Evolutionary conservation across 345 rosid genomes (phyloP).

Genomic region (Kandelia obovata): DNA sequence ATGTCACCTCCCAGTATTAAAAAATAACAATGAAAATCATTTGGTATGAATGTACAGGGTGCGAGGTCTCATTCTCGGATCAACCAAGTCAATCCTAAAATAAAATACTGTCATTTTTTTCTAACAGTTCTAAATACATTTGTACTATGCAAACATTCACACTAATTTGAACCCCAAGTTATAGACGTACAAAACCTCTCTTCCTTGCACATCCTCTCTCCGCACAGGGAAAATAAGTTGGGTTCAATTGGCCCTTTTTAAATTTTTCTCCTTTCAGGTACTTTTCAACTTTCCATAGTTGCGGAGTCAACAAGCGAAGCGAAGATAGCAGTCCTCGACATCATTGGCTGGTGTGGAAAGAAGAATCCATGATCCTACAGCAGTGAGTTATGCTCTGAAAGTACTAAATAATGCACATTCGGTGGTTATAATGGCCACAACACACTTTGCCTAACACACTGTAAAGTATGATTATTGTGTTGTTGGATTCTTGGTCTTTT

Average conservation of each 20-base stretch:
- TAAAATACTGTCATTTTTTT: too few species aligned
- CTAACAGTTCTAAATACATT: too few species aligned
- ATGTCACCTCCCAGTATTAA: neutral
- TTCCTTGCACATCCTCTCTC: too few species aligned
- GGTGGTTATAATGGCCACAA: conserved; percentile 31
- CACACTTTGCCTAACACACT: conserved; percentile 29
- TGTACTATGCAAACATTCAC: too few species aligned
- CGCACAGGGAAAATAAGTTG: conserved; percentile 2
- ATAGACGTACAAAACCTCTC: too few species aligned
- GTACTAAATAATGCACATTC: conserved; percentile 44
- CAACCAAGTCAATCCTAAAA: too few species aligned
- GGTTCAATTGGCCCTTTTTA: conserved; percentile 16
- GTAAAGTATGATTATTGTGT: conserved; percentile 40
- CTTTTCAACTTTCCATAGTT: conserved; percentile 28
- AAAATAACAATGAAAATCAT: neutral
- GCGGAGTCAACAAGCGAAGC: conserved; percentile 69
- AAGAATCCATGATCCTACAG: neutral
- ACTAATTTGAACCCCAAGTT: too few species aligned
- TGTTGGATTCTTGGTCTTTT: conserved; percentile 33
- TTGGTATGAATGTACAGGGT: too few species aligned
- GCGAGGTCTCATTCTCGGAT: too few species aligned
- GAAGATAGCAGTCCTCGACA: conserved; percentile 33
- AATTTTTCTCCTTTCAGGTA: neutral
- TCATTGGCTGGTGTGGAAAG: conserved; percentile 36
- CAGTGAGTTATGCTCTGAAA: conserved; percentile 23